These are phyloP conservation scores for Eremochloa ophiuroides DNA, from an alignment of 176 grass and related monocot genomes.

Conservation along the genomic window DNA sequence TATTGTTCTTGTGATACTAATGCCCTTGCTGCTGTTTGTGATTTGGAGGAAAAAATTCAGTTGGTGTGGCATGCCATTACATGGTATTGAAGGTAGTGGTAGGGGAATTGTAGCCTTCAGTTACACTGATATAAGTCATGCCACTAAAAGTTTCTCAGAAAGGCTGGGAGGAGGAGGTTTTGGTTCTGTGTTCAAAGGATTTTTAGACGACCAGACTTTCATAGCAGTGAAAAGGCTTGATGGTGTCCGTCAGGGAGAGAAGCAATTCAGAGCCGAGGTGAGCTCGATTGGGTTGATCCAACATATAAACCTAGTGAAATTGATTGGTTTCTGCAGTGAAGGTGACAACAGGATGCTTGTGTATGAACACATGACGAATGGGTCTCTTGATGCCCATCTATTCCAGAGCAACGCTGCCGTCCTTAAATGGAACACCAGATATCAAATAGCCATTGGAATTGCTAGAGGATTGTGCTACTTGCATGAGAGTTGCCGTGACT, in stretches of 20 bases:
- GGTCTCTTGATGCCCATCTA: background rate
- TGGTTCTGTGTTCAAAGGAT: background rate
- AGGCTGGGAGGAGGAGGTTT: background rate
- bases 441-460: conserved; percentile 2
- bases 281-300: background rate
- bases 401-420: background rate
- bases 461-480: conserved; percentile 40
- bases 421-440: background rate
- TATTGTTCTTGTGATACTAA: background rate
- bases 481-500: conserved; percentile 33
- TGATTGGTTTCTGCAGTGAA: background rate
- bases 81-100: background rate
- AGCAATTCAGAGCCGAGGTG: background rate
- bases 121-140: background rate
- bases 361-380: background rate
- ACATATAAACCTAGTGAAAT: background rate
- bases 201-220: background rate
- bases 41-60: background rate
- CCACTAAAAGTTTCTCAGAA: background rate
- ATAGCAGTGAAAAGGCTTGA: background rate
- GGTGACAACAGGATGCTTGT: background rate
- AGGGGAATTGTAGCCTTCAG: background rate
- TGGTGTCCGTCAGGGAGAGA: background rate
- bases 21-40: background rate
- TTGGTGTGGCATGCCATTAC: background rate